Base-by-base conservation (phyloP, 2,329 filamentous ascomycete species). In the Lasiodiplodia sp. region DNA sequence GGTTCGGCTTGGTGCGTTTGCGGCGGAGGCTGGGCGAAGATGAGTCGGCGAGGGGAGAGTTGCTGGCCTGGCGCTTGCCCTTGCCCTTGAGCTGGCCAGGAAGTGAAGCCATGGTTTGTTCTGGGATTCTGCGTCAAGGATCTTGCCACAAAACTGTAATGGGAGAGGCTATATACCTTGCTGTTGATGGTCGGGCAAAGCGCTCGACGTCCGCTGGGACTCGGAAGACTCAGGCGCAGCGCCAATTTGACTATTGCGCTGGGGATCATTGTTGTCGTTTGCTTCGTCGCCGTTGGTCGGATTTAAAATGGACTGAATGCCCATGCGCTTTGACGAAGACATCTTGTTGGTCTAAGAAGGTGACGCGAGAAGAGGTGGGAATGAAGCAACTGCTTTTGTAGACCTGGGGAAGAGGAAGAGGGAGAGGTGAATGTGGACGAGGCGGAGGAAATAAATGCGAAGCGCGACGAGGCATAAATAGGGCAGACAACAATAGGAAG, bases 11-110 rank as follows among this genome's bases (percentile, higher is more conserved):
- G 18, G 60, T 64, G 21, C 60, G 60, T 47, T 64, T 64, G 60
- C 60, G 60, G 18, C 60, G 60, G 31, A 64, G 60, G 21, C 28
- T 21, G 11, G 47, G 14, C 31, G 63, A 44, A 12, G 63, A 52
- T 16, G 63, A 66, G 51, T 66, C 49, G 2, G 49, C 51, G 23
- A 56, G 23, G 14, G 63, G 51, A n/a, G 63, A 66, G 49, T 55
- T 51, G 52, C 63, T 66, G 51, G 63, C 51, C 51, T 56, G 63
- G 51, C 63, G 63, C 21, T 66, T 66, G 51, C 51, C 34, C 23
- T 66, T 66, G 63, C 63, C 11, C 23, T 66, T 66, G 8, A 5
- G 5, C 18, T 64, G 44, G 18, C 28, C 47, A 3, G 47, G 31
- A 14, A 64, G 60, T 16, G 44, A 38, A 14, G 60, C 44, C 6